phyloP scores from a whole-genome alignment of 345 rosid genomes.

The Turritis glabra region DNA sequence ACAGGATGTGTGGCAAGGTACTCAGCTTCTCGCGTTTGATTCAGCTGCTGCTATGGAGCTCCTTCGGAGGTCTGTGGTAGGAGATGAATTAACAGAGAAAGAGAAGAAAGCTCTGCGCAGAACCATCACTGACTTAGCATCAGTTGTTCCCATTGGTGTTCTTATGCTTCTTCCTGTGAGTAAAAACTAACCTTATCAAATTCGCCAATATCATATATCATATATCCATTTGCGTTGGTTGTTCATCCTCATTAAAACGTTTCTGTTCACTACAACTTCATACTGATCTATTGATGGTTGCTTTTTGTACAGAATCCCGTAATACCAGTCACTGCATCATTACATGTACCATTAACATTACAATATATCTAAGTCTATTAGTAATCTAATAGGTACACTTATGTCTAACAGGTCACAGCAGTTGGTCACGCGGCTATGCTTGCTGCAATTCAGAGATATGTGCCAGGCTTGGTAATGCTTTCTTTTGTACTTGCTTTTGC shows the following conservation, averaged over 20 bases:
- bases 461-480: conserved; percentile 68
- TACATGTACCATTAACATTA: conserved; percentile 1
- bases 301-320: neutral
- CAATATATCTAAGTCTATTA: conserved; percentile 9
- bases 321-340: neutral
- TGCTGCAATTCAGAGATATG: conserved; percentile 95
- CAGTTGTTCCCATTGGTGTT: conserved; percentile 88
- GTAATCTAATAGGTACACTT: conserved; percentile 5
- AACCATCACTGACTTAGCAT: conserved; percentile 89
- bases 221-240: neutral
- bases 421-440: conserved; percentile 97
- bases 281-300: neutral
- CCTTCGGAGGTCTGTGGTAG: conserved; percentile 67
- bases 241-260: neutral
- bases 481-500: conserved; percentile 18
- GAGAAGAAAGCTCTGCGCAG: conserved; percentile 80
- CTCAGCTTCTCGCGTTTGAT: conserved; percentile 93
- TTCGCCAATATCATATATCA: neutral
- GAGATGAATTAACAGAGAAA: conserved; percentile 87
- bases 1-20: conserved; percentile 98
- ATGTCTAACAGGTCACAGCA: conserved; percentile 75
- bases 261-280: conserved; percentile 1
- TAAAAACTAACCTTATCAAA: conserved; percentile 17
- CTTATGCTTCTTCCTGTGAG: conserved; percentile 99
- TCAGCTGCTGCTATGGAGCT: conserved; percentile 81